phyloP scores from a whole-genome alignment of 2,329 filamentous ascomycete species.

The Aureobasidium sp. region DNA sequence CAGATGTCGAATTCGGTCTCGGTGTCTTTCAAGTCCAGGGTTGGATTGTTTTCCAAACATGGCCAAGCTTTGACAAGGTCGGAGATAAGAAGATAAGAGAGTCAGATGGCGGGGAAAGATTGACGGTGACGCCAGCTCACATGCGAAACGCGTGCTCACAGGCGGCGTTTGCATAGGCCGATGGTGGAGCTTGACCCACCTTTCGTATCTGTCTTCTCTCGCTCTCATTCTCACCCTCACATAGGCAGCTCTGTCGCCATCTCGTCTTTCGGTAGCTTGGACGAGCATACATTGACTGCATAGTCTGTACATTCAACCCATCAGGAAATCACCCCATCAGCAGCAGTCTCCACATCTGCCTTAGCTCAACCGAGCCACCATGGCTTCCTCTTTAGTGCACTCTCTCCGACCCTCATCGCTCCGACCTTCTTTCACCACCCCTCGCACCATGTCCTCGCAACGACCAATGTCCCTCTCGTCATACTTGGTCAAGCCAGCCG shows the following conservation, averaged over 20 bases:
- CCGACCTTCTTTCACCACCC: not conserved
- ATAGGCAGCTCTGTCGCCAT: too few species aligned
- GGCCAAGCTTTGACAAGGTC: not conserved
- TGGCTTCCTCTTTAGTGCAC: slow-evolving; percentile 7
- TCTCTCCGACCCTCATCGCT: not conserved
- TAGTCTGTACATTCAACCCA: not conserved
- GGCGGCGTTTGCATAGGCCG: not conserved
- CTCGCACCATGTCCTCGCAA: slow-evolving; percentile 1
- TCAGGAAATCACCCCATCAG: not conserved
- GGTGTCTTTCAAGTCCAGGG: not conserved
- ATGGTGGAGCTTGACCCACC: not conserved
- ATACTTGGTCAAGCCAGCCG: slow-evolving; percentile 78
- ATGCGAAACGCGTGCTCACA: slow-evolving; percentile 3
- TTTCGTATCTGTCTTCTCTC: not conserved
- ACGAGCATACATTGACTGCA: not conserved
- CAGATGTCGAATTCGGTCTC: too few species aligned
- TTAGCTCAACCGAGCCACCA: not conserved
- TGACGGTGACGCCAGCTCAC: not conserved
- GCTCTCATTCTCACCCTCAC: too few species aligned
- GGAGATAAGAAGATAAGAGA: slow-evolving; percentile 1
- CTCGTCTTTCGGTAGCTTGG: not conserved
- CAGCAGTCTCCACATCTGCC: not conserved
- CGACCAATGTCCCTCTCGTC: slow-evolving; percentile 52
- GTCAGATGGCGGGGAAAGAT: too few species aligned
- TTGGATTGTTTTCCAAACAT: not conserved